Percentiles rank a stretch among this genome's conserved stretches.
These are phyloP conservation scores for Shiraia sp. DNA, from an alignment of 2,329 filamentous ascomycete genomes.

Conservation along the genomic window DNA sequence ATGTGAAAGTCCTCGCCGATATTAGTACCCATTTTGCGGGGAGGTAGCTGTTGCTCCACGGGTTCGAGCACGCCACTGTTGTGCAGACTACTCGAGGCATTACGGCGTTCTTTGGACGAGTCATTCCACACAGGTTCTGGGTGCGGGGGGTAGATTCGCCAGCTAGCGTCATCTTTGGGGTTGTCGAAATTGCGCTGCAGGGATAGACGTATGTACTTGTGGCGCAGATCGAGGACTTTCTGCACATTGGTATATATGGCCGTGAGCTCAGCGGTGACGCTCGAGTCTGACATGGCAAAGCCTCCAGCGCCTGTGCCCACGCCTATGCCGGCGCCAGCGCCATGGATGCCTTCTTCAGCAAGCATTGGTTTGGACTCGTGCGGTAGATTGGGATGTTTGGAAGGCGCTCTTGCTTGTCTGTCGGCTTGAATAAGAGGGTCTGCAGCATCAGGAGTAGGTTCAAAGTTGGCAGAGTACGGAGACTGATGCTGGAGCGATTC, in stretches of 20 bases:
- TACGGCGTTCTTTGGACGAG: slow-evolving; percentile 52
- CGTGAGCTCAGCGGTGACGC: slow-evolving; percentile 80
- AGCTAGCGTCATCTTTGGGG: slow-evolving; percentile 79
- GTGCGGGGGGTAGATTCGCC: slow-evolving; percentile 88
- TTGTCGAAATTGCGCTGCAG: slow-evolving; percentile 82
- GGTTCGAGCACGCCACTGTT: slow-evolving; percentile 43
- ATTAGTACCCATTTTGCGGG: slow-evolving; percentile 83
- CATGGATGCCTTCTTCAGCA: slow-evolving; percentile 59
- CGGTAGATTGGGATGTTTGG: slow-evolving; percentile 55
- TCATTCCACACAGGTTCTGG: slow-evolving; percentile 89
- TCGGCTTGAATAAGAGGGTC: slow-evolving; percentile 52
- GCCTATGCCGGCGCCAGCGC: slow-evolving; percentile 62
- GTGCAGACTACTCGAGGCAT: slow-evolving; percentile 43
- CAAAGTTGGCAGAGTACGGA: slow-evolving; percentile 15
- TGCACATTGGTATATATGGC: slow-evolving; percentile 90
- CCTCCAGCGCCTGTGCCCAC: slow-evolving; percentile 65
- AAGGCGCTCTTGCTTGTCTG: slow-evolving; percentile 53
- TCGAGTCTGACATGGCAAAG: slow-evolving; percentile 72
- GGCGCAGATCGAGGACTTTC: slow-evolving; percentile 81
- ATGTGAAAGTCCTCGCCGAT: slow-evolving; percentile 93
- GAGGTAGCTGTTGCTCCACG: slow-evolving; percentile 48
- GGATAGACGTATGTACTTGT: slow-evolving; percentile 86
- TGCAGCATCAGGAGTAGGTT: slow-evolving; percentile 14
- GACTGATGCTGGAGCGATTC: slow-evolving; percentile 24
- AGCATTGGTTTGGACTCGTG: slow-evolving; percentile 61